Percentiles rank a stretch among this genome's conserved stretches.
phyloP scores from a whole-genome alignment of 2,329 filamentous ascomycete species.

The Cladophialophora exuberans region DNA sequence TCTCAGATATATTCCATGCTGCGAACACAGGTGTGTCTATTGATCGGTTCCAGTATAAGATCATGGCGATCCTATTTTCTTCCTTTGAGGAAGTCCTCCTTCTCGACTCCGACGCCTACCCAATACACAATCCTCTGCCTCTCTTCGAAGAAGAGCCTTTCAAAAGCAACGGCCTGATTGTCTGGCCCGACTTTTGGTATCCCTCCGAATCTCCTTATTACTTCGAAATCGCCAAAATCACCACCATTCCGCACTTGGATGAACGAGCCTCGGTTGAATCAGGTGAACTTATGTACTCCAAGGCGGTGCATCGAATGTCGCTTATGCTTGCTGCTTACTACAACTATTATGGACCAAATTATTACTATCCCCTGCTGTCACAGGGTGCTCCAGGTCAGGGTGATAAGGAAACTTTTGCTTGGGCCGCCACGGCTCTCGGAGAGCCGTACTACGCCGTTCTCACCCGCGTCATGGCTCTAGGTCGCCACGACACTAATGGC shows the following conservation, averaged over 20 bases:
- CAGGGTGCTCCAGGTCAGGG: conserved; percentile 54
- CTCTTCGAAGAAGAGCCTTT: conserved; percentile 59
- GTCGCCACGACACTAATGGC: conserved; percentile 31
- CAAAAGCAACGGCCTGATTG: conserved; percentile 55
- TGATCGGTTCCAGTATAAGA: conserved; percentile 57
- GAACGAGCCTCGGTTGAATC: conserved; percentile 45
- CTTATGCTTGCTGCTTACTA: conserved; percentile 55
- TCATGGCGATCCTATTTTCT: conserved; percentile 61
- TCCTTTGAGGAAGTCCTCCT: conserved; percentile 63
- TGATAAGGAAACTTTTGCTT: conserved; percentile 56
- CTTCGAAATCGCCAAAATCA: conserved; percentile 44
- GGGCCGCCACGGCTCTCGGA: conserved; percentile 46
- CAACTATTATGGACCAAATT: conserved; percentile 50
- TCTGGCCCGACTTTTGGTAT: conserved; percentile 61
- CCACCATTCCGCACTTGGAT: conserved; percentile 39
- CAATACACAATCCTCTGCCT: conserved; percentile 46
- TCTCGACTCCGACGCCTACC: conserved; percentile 62
- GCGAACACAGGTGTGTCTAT: conserved; percentile 24
- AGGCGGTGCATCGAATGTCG: conserved; percentile 44
- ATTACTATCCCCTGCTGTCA: conserved; percentile 51
- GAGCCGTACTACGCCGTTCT: conserved; percentile 49
- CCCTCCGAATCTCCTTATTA: conserved; percentile 49
- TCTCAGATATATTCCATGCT: conserved; percentile 35
- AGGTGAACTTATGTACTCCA: conserved; percentile 51
- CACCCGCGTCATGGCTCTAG: conserved; percentile 34